These are phyloP conservation scores for Chamaenerion angustifolium DNA, from an alignment of 345 rosid species.

Conservation along the genomic window DNA sequence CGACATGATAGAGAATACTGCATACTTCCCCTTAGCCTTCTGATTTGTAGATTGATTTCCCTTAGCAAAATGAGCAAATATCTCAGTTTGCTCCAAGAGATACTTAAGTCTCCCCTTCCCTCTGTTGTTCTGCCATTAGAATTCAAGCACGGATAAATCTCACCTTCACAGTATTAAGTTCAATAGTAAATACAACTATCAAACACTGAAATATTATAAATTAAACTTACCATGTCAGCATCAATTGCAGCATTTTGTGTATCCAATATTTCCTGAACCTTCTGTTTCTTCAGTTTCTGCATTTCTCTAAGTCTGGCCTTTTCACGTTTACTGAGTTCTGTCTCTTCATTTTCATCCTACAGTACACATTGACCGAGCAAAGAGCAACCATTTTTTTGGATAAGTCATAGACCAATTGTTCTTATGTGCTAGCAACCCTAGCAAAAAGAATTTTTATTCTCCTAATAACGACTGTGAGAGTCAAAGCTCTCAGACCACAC, in stretches of 20 bases:
- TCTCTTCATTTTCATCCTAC: constrained; percentile 44
- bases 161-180: neutral
- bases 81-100: constrained; percentile 90
- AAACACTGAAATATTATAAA: too few relatives aligned
- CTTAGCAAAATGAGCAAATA: constrained; percentile 96
- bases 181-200: too few relatives aligned
- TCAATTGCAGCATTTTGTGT: constrained; percentile 84
- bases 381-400: neutral
- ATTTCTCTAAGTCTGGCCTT: constrained; percentile 73
- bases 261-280: constrained; percentile 88
- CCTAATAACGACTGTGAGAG: too few relatives aligned
- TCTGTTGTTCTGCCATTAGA: constrained; percentile 49
- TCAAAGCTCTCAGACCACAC: too few relatives aligned
- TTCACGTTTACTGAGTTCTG: constrained; percentile 71
- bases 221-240: constrained; percentile 68
- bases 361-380: constrained; percentile 1
- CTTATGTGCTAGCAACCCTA: too few relatives aligned
- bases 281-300: constrained; percentile 84
- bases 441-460: too few relatives aligned
- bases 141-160: constrained; percentile 5
- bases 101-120: constrained; percentile 89
- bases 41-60: constrained; percentile 57
- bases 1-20: neutral
- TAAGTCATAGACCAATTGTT: neutral
- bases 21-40: constrained; percentile 78